Evolutionary conservation across 2,329 filamentous ascomycete genomes (phyloP).

Genomic region (Hypoxylon sp.): DNA sequence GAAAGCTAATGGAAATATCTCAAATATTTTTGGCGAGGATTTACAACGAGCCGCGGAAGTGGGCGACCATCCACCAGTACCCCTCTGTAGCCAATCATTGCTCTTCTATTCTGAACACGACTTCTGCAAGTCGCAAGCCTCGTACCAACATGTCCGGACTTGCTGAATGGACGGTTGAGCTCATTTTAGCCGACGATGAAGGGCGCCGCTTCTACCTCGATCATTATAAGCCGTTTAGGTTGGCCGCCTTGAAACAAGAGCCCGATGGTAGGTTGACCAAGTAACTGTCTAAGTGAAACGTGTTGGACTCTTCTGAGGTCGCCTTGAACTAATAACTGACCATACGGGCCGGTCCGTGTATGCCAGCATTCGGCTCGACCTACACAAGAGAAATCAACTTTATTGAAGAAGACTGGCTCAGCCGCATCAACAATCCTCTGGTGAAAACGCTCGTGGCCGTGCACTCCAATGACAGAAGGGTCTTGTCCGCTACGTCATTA

Average conservation of each 20-base stretch:
- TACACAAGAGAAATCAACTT: slow-evolving; percentile 55
- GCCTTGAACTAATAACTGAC: slow-evolving; percentile 37
- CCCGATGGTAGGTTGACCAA: slow-evolving; percentile 46
- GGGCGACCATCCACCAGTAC: slow-evolving; percentile 2
- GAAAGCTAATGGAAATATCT: slow-evolving; percentile 4
- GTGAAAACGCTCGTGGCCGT: slow-evolving; percentile 54
- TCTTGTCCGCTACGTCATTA: slow-evolving; percentile 53
- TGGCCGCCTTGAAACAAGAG: slow-evolving; percentile 49
- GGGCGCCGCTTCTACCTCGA: slow-evolving; percentile 50
- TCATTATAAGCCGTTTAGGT: slow-evolving; percentile 51
- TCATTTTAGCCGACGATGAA: slow-evolving; percentile 44
- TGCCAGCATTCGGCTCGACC: slow-evolving; percentile 55
- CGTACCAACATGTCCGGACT: slow-evolving; percentile 34
- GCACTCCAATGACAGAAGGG: slow-evolving; percentile 35
- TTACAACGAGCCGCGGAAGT: slow-evolving; percentile 14
- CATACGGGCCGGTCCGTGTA: slow-evolving; percentile 6
- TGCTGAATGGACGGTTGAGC: slow-evolving; percentile 45
- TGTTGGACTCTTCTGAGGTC: slow-evolving; percentile 8
- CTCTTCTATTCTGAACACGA: slow-evolving; percentile 17
- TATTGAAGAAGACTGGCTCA: slow-evolving; percentile 54
- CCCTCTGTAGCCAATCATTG: slow-evolving; percentile 22
- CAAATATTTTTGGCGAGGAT: slow-evolving; percentile 2
- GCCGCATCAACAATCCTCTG: slow-evolving; percentile 54
- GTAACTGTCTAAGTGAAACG: slow-evolving; percentile 7
- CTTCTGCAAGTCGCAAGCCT: slow-evolving; percentile 1